Percentiles rank a stretch among this genome's conserved stretches.
Conservation (phyloP, 73 alveolate genomes). For the Symbiodinium pilosum region DNA sequence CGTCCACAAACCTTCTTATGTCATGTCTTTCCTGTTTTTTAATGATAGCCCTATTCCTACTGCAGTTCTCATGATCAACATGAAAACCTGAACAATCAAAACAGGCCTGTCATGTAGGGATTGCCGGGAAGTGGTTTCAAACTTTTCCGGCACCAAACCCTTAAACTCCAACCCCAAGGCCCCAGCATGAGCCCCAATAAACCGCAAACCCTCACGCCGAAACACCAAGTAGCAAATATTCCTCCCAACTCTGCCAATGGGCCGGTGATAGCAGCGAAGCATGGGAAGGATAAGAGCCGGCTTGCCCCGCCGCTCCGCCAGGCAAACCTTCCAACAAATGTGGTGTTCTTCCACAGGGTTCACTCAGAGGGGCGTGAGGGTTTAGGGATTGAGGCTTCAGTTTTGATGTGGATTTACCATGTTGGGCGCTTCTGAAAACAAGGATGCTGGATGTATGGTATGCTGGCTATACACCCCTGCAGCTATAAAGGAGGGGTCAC, state of each 20-base stretch:
- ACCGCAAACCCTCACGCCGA: not conserved
- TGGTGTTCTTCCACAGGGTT: not conserved
- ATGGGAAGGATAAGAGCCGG: conserved; percentile 77
- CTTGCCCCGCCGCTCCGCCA: conserved; percentile 84
- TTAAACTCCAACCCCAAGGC: not conserved
- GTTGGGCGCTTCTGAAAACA: not conserved
- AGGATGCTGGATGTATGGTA: too few species aligned
- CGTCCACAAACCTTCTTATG: too few species aligned
- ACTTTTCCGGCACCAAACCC: too few species aligned
- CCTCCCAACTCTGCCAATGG: not conserved
- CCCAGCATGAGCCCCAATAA: not conserved
- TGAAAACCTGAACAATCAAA: too few species aligned
- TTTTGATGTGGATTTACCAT: not conserved
- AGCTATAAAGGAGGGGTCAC: not conserved
- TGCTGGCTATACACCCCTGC: too few species aligned
- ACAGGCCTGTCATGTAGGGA: too few species aligned
- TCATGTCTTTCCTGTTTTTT: too few species aligned
- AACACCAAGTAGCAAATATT: not conserved
- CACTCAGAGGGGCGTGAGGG: not conserved
- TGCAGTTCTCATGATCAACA: too few species aligned
- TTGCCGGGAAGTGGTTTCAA: too few species aligned
- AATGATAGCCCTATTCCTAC: too few species aligned
- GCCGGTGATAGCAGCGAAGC: conserved; percentile 75
- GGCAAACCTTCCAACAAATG: not conserved
- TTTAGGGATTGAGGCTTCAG: not conserved